Base-by-base conservation (phyloP, 305 asterid species). In the Nicotiana rustica region DNA sequence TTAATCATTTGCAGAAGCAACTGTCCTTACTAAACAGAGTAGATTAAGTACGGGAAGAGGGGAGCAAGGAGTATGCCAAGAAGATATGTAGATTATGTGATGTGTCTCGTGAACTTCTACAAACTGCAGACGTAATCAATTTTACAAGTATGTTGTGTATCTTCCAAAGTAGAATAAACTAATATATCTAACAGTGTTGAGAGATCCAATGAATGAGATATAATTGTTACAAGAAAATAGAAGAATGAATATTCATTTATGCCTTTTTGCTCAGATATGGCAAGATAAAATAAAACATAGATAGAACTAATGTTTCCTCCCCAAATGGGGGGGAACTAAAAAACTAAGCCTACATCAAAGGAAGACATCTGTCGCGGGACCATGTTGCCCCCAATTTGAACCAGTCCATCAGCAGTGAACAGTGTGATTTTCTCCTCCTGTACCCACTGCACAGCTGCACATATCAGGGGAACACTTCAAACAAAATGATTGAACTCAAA, bases 321-420 rank as follows among this genome's bases (percentile, higher is more conserved):
- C 13, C 10, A 25, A 65, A 25, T 49, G 9, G 13, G 9, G 13
- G 25, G 44, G 25, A 0, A 25, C 29, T 25, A 25, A 25, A 25
- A 25, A 49, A 7, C 1, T 49, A 75, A 67, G 81, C 96, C 80
- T 89, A 92, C 98, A 87, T 91, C 93, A 79, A 85, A 68, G 2
- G 92, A 79, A 85, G 94, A 77, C 71, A 89, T 86, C 49, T 92
- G 93, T 19, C 92, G 94, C 0, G 96, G 97, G 76, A 94, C 95
- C 67, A 96, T 91, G 83, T 91, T 91, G 78, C 99, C 98, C 19
- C 99, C 99, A 71, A 96, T 89, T 84, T 94, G 99, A 64, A 96
- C 62, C 85, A 96, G 87, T 78, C 99, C 99, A 82, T 96, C 98
- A 9, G 97, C 81, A 29, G 99, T 96, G 85, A 96, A 92, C 76